Percentiles rank a stretch among this genome's conserved stretches.
phyloP scores from a whole-genome alignment of 2,329 filamentous ascomycete genomes.

The Rhexocercosporidium sp. region DNA sequence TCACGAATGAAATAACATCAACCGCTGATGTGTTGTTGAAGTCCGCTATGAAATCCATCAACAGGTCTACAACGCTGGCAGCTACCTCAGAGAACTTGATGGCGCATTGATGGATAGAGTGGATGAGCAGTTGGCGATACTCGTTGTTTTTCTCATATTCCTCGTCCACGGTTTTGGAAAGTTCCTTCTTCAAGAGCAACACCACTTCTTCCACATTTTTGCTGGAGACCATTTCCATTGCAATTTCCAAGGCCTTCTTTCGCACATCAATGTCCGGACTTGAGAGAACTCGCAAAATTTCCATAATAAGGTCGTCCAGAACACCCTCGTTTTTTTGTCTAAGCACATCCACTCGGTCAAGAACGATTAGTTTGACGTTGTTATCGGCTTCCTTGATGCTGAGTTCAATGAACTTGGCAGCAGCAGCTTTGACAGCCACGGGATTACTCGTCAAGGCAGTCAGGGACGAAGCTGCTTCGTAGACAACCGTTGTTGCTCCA shows the following conservation, averaged over 20 bases:
- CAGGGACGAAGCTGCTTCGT: slow-evolving; percentile 94
- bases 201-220: slow-evolving; percentile 99
- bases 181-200: slow-evolving; percentile 93
- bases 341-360: slow-evolving; percentile 90
- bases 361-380: slow-evolving; percentile 97
- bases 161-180: slow-evolving; percentile 96
- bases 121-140: slow-evolving; percentile 92
- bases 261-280: slow-evolving; percentile 96
- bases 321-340: slow-evolving; percentile 89
- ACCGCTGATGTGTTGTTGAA: slow-evolving; percentile 97
- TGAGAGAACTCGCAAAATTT: slow-evolving; percentile 91
- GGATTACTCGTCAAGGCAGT: slow-evolving; percentile 95
- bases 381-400: slow-evolving; percentile 98
- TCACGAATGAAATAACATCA: slow-evolving; percentile 97
- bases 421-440: slow-evolving; percentile 95
- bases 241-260: slow-evolving; percentile 86
- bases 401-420: slow-evolving; percentile 93
- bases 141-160: slow-evolving; percentile 98
- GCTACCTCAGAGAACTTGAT: slow-evolving; percentile 99
- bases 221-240: slow-evolving; percentile 97
- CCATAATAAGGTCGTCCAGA: slow-evolving; percentile 94
- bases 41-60: slow-evolving; percentile 99
- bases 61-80: slow-evolving; percentile 90
- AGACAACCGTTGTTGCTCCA: slow-evolving; percentile 90
- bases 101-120: slow-evolving; percentile 96